Evolutionary conservation across 495 filamentous ascomycete species (phyloP), one percentile per base, ranked within the genome.

Genomic region (Patellaria atrata): DNA sequence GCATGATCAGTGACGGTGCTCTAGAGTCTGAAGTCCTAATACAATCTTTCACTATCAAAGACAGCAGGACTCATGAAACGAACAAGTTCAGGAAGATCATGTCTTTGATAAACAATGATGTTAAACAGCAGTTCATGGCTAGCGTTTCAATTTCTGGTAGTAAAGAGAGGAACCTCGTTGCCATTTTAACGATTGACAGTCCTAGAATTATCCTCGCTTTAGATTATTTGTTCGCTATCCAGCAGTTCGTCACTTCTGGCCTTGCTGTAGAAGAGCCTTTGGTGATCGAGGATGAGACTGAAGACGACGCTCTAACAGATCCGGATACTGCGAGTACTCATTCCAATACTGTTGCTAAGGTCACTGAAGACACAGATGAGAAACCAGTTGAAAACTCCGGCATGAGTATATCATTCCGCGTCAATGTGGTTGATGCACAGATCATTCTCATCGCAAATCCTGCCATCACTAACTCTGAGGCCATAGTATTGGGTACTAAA

Each of bases 11-110:
- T 17, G 85, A 97, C 59, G 77, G 79, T 13, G 84, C 86, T 8
- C 51, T 97, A 12, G 89, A 97, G 54, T 86, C 87, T 1, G 91
- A 97, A 55, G 69, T 97, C 16, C 62, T 94, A 30, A 82, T 96
- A 17, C 79, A 93, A 40, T 89, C 89, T 0, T 91, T 97, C 53
- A 92, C 86, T 0, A 93, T 96, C 44, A 72, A 76, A 29, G 89
- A 97, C 51, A 94, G 79, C 42, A 75, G 89, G 30, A 74, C 70
- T 18, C 65, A 71, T 28, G 84, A 89, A 41, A 82, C 75, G 5
- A 96, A 94, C 57, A 94, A 94, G 54, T 97, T 87, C 68, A 72
- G 82, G 27, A 92, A 91, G 54, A 93, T 96, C 57, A 96, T 97
- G 89, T 86, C 87, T 15, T 74, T 91, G 43, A 81, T 84, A 48